phyloP scores from a whole-genome alignment of 495 filamentous ascomycete species.

The Filosporella fistucella region DNA sequence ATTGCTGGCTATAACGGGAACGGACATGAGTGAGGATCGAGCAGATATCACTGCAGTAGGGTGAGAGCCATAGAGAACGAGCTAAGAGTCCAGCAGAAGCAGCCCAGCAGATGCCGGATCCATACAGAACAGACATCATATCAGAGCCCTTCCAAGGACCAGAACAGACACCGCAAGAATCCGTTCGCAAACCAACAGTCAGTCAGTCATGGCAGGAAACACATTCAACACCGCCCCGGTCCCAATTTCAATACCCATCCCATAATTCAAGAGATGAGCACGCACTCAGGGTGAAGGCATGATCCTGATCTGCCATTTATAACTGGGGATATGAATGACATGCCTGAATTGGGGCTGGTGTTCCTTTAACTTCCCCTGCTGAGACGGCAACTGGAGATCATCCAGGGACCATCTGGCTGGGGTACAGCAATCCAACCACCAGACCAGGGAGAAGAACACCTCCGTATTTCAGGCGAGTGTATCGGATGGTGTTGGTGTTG shows the following conservation, averaged over 20 bases:
- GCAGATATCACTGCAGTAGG: no score
- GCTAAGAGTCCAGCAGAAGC: neutral
- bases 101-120: constrained; percentile 6
- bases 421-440: no score
- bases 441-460: no score
- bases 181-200: neutral
- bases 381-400: constrained; percentile 1
- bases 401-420: no score
- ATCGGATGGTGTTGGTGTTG: neutral
- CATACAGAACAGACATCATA: neutral
- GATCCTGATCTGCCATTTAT: constrained; percentile 8
- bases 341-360: no score
- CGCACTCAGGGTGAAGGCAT: constrained; percentile 12
- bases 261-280: no score
- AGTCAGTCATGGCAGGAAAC: neutral
- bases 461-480: no score
- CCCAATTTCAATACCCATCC: no score
- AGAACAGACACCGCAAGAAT: neutral
- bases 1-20: no score
- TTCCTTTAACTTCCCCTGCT: no score
- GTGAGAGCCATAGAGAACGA: neutral
- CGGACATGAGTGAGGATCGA: no score
- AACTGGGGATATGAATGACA: constrained; percentile 5
- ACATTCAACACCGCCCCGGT: no score
- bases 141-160: neutral